Evolutionary conservation across 352 stramenopile genomes (phyloP), one percentile per base, ranked within the genome.

Genomic region (Phytophthora litchii): DNA sequence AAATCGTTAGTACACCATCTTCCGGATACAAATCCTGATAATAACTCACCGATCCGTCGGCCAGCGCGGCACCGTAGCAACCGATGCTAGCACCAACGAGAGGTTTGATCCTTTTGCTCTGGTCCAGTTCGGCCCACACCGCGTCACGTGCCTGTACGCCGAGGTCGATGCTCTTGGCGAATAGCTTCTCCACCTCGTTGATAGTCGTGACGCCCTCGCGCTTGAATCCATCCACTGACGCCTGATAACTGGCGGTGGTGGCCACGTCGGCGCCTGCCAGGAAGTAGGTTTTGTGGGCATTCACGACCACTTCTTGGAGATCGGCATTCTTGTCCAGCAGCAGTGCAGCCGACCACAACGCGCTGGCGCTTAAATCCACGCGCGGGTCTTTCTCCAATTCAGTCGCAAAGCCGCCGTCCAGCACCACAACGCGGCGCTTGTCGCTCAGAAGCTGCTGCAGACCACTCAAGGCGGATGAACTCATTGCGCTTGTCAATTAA

Each of bases 161-260:
- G n/a, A 96, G 60, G 41, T 83, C 74, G 37, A 96, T 85, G 44
- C 88, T 94, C 49, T 83, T 86, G 32, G 70, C 76, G 51, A 90
- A 88, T 45, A 89, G 78, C 44, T 78, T 53, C 44, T 86, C 70
- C 32, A 91, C 84, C 19, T 91, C 66, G 6, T 61, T 45, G 4
- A 64, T 35, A 13, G 54, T 59, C n/a, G 75, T 55, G 4, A 85
- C 64, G 11, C 72, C 76, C 32, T 95, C 83, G 46, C 77, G 75
- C 57, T 78, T 78, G 55, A 96, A 95, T 13, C 86, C 89, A 40
- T 93, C 80, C 9, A 86, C 85, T 6, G 84, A 94, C 36, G 85
- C 84, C 60, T 97, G 89, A 62, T 97, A 97, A 53, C 83, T 96
- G 35, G 76, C 73, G 27, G 86, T 95, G 13, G 82, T 96, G 36